These are phyloP conservation scores for Crotalaria pallida DNA, from an alignment of 306 rosid genomes.

Conservation along the genomic window DNA sequence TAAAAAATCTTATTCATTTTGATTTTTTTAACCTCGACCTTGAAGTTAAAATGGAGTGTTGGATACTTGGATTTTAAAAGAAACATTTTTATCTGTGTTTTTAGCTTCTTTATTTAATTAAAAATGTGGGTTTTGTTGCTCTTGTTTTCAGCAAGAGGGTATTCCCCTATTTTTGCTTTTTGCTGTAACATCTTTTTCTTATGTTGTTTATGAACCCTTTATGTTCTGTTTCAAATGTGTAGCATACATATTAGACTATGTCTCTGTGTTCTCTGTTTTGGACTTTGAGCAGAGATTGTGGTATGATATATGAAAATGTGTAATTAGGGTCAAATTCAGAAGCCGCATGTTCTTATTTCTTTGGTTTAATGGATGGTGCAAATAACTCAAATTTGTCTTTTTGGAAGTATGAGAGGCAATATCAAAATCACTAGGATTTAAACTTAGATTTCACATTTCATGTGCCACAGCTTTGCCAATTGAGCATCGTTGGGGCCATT, in stretches of 20 bases:
- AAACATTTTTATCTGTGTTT: constrained; percentile 2
- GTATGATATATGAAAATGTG: background rate
- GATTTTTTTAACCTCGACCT: too few relatives aligned
- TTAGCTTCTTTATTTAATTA: background rate
- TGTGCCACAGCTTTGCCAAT: too few relatives aligned
- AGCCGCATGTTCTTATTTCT: background rate
- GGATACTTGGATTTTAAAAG: background rate
- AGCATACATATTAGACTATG: background rate
- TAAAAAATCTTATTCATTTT: too few relatives aligned
- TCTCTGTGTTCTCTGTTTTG: background rate
- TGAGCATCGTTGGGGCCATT: too few relatives aligned
- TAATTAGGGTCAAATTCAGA: background rate
- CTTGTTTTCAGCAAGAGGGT: constrained; percentile 3
- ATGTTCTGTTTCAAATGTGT: constrained; percentile 7
- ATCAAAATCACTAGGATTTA: too few relatives aligned
- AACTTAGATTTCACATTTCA: too few relatives aligned
- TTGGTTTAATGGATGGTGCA: background rate
- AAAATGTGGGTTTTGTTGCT: constrained; percentile 10
- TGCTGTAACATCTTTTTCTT: background rate
- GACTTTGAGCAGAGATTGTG: background rate
- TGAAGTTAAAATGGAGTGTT: constrained; percentile 6
- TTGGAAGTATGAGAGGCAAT: background rate
- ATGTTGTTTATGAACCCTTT: background rate
- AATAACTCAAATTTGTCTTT: background rate
- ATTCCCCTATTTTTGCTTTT: background rate